Evolutionary conservation across 352 stramenopile species (phyloP), one percentile per base, ranked within the genome.

Genomic region (Globisporangium okanoganense): DNA sequence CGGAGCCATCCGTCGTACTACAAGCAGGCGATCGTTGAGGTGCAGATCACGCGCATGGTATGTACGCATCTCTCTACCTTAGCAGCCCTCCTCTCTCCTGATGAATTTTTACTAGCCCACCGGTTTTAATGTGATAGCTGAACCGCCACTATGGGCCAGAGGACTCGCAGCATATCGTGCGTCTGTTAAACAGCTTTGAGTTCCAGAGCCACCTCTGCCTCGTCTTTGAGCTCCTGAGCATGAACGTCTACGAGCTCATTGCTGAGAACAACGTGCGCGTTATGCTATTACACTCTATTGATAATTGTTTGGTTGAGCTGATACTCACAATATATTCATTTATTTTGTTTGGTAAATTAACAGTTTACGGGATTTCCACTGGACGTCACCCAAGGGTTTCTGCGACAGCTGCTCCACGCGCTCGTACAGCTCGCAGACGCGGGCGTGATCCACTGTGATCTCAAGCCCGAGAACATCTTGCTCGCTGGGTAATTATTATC

Each of bases 391-490:
- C 82, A 89, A 33, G 97, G 95, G 25, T 97, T 99, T 65, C 72
- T 90, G 14, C 83, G 87, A 49, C 95, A 99, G 72, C 89, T 98
- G n/a, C 79, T 99, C 6, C 63, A 83, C 38, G 87, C 76, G 2
- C 67, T 97, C n/a, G 65, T 71, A 8, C 94, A 90, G 56, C 74
- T 97, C 27, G 70, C 76, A 5, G 76, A 96, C 29, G 85, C 96
- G n/a, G 82, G 95, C 66, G 86, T 99, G n/a, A 98, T 99, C 58
- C 95, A 99, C 76, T 98, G 93, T 65, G 96, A 99, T 76, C 78
- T 99, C 43, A 99, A 99, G 65, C 96, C 96, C 7, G 96, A 99
- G 70, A 98, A 99, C 69, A 97, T 98, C 64, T 73, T 98, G 29
- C 67, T 98, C 9, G 66, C 65, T 20, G 65, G 68, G 71, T 71